phyloP scores from a whole-genome alignment of 2,329 filamentous ascomycete genomes.

The Curvularia verruculosa region DNA sequence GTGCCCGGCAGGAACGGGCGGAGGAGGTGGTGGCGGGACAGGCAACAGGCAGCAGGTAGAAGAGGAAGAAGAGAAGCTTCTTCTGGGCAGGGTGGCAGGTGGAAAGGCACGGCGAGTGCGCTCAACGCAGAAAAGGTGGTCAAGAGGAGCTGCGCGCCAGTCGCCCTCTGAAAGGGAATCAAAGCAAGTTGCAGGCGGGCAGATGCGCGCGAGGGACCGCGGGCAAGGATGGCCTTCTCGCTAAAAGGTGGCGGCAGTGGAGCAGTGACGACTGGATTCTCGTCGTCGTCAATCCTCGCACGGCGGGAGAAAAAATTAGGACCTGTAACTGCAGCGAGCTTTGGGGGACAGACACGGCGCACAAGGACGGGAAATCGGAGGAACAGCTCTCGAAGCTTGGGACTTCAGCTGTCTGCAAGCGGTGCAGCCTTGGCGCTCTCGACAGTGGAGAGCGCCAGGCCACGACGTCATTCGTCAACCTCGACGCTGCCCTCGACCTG shows the following conservation, averaged over 20 bases:
- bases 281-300: constrained; percentile 7
- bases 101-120: constrained; percentile 18
- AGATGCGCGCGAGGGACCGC: constrained; percentile 6
- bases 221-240: constrained; percentile 35
- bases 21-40: constrained; percentile 5
- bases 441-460: constrained; percentile 12
- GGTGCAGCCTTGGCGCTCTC: constrained; percentile 14
- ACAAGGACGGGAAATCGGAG: constrained; percentile 14
- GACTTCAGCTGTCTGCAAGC: constrained; percentile 4
- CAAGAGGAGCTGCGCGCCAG: constrained; percentile 29
- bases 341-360: constrained; percentile 6
- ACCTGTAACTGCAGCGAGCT: too few species aligned
- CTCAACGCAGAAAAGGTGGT: constrained; percentile 9
- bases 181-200: constrained; percentile 20
- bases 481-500: not conserved
- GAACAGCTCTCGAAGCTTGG: constrained; percentile 10
- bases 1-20: constrained; percentile 22
- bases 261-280: constrained; percentile 28
- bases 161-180: constrained; percentile 15
- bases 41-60: not conserved
- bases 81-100: not conserved
- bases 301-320: not conserved
- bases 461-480: constrained; percentile 22
- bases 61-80: constrained; percentile 13
- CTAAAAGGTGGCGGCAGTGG: constrained; percentile 46